These are phyloP conservation scores for Trichoderma sp. DNA, from an alignment of 2,329 filamentous ascomycete species.

Conservation along the genomic window DNA sequence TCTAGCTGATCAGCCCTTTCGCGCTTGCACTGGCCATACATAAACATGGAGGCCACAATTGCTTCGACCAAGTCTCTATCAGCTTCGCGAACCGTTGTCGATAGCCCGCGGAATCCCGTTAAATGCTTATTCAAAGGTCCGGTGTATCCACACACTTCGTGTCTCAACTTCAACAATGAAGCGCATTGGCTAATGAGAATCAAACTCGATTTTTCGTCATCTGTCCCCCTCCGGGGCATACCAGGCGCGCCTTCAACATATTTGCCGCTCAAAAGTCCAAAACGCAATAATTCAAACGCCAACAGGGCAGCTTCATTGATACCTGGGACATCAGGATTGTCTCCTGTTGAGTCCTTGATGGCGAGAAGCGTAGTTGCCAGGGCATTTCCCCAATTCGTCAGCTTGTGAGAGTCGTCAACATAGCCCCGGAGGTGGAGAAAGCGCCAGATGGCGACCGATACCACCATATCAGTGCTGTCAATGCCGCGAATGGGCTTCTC, in stretches of 20 bases:
- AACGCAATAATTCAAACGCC: constrained; percentile 81
- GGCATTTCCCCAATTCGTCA: constrained; percentile 84
- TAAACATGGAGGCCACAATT: constrained; percentile 76
- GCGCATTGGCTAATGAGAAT: constrained; percentile 86
- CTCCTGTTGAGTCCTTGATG: constrained; percentile 58
- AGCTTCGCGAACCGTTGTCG: constrained; percentile 75
- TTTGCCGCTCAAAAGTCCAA: constrained; percentile 75
- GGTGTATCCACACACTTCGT: constrained; percentile 87
- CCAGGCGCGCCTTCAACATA: constrained; percentile 61
- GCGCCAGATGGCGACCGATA: constrained; percentile 78
- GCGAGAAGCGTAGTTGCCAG: constrained; percentile 70
- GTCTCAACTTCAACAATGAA: constrained; percentile 78
- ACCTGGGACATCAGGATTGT: constrained; percentile 48
- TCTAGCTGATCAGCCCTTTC: constrained; percentile 67
- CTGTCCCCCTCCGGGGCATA: constrained; percentile 59
- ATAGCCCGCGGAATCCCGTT: constrained; percentile 82
- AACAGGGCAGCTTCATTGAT: constrained; percentile 80
- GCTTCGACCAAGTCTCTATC: constrained; percentile 85
- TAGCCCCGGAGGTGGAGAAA: constrained; percentile 90
- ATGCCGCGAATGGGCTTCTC: constrained; percentile 64
- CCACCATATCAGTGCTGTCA: constrained; percentile 66
- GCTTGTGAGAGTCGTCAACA: constrained; percentile 73
- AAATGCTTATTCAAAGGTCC: constrained; percentile 90
- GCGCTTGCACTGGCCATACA: constrained; percentile 77
- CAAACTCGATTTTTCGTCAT: constrained; percentile 76